Percentiles rank a stretch among this genome's conserved stretches.
phyloP scores from a whole-genome alignment of 2,329 filamentous ascomycete genomes.

The Exophiala sp. region DNA sequence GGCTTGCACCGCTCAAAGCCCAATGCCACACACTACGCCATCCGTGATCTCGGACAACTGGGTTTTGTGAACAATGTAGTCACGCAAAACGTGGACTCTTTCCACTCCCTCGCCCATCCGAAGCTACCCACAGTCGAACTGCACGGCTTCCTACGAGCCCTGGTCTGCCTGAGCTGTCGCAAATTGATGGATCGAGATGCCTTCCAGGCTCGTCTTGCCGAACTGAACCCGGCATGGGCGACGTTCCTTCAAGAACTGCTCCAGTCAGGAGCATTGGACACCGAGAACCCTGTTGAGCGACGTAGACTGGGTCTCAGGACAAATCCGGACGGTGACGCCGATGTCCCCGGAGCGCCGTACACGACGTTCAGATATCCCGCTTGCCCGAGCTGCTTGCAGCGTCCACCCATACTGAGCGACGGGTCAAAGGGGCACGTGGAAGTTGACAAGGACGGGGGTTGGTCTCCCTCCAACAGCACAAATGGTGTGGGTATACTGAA shows the following conservation, averaged over 20 bases:
- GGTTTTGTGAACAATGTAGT: slow-evolving; percentile 74
- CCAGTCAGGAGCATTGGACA: slow-evolving; percentile 69
- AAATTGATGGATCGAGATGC: slow-evolving; percentile 65
- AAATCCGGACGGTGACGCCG: slow-evolving; percentile 93
- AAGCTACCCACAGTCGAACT: slow-evolving; percentile 73
- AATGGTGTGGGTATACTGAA: slow-evolving; percentile 73
- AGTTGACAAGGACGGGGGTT: slow-evolving; percentile 77
- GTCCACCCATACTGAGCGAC: slow-evolving; percentile 56
- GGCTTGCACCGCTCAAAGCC: slow-evolving; percentile 73
- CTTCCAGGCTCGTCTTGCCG: slow-evolving; percentile 73
- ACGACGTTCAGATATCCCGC: slow-evolving; percentile 86
- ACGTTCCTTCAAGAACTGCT: slow-evolving; percentile 70
- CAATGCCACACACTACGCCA: slow-evolving; percentile 74
- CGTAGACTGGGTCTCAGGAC: slow-evolving; percentile 68
- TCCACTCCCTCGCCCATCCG: slow-evolving; percentile 77
- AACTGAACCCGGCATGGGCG: slow-evolving; percentile 83
- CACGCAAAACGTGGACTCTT: slow-evolving; percentile 96
- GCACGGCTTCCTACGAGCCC: slow-evolving; percentile 81
- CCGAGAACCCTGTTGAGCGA: slow-evolving; percentile 70
- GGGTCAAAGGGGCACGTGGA: slow-evolving; percentile 59
- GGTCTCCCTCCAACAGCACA: slow-evolving; percentile 44
- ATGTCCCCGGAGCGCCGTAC: slow-evolving; percentile 82
- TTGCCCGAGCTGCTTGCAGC: slow-evolving; percentile 72
- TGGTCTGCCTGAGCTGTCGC: slow-evolving; percentile 76
- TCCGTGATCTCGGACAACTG: slow-evolving; percentile 66